phyloP scores from a whole-genome alignment of 345 rosid species.

The Eucalyptus decipiens region DNA sequence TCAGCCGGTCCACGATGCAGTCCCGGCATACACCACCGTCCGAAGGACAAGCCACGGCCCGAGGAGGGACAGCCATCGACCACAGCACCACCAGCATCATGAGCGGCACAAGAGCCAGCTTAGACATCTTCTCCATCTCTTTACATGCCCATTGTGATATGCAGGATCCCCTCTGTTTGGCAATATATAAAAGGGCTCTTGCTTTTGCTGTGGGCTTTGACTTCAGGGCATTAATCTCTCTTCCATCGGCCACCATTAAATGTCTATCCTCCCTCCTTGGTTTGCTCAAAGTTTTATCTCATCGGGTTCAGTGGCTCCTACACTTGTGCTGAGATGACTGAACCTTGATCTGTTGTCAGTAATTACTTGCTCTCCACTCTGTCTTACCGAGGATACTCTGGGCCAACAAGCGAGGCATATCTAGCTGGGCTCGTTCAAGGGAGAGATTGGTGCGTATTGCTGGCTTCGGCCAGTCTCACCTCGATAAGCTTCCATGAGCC shows the following conservation, averaged over 20 bases:
- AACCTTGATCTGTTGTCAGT: neutral
- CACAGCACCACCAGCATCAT: neutral
- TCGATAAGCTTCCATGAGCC: neutral
- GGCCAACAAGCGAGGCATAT: neutral
- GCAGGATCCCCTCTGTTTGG: neutral
- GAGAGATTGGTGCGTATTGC: neutral
- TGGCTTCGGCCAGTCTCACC: neutral
- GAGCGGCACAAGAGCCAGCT: neutral
- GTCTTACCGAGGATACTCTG: neutral
- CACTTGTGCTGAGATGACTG: neutral
- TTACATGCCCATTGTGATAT: neutral
- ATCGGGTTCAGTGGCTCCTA: no score
- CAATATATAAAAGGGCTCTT: neutral
- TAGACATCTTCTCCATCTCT: neutral
- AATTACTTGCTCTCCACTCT: neutral
- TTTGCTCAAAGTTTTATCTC: neutral
- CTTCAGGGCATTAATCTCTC: neutral
- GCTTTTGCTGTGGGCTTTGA: neutral
- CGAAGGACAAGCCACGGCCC: neutral
- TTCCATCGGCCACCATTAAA: neutral
- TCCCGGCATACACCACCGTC: constrained; percentile 22
- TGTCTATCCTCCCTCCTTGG: constrained; percentile 3
- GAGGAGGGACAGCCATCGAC: neutral
- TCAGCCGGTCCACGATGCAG: constrained; percentile 45
- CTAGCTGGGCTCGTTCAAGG: neutral